A percentile compares a stretch with the other conserved stretches of the same genome.
Conservation (phyloP, 345 rosid species). For the Gossypium bickii region DNA sequence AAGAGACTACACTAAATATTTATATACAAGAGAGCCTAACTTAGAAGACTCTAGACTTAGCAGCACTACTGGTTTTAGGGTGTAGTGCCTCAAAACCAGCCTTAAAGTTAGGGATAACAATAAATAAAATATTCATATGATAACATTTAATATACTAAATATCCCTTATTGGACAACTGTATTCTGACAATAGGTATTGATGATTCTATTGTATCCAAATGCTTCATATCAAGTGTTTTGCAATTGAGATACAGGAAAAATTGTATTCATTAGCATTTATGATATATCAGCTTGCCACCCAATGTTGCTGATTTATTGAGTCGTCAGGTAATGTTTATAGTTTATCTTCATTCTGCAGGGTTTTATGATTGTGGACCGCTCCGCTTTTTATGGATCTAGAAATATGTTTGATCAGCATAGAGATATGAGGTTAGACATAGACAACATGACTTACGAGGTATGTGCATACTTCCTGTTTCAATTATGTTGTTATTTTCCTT, state of each 20-base stretch:
- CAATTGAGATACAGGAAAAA: background rate
- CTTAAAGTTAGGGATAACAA: too few relatives aligned
- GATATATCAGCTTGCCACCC: background rate
- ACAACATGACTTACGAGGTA: constrained; percentile 88
- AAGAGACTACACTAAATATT: too few relatives aligned
- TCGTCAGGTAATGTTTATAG: background rate
- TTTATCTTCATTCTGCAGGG: constrained; percentile 42
- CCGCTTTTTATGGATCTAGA: constrained; percentile 53
- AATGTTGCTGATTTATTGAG: background rate
- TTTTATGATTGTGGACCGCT: constrained; percentile 45
- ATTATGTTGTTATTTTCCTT: constrained; percentile 1
- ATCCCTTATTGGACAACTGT: too few relatives aligned
- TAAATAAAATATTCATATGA: too few relatives aligned
- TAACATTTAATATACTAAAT: too few relatives aligned
- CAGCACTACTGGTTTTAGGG: too few relatives aligned
- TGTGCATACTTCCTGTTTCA: background rate
- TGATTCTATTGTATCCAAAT: too few relatives aligned
- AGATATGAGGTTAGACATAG: constrained; percentile 85
- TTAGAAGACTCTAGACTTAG: too few relatives aligned
- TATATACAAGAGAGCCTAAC: too few relatives aligned
- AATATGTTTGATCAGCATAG: constrained; percentile 58
- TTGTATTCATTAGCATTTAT: background rate
- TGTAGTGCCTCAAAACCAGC: too few relatives aligned
- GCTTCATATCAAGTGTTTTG: background rate
- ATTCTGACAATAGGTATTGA: too few relatives aligned